These are phyloP conservation scores for Vigna angularis DNA, from an alignment of 306 rosid genomes.

Conservation along the genomic window DNA sequence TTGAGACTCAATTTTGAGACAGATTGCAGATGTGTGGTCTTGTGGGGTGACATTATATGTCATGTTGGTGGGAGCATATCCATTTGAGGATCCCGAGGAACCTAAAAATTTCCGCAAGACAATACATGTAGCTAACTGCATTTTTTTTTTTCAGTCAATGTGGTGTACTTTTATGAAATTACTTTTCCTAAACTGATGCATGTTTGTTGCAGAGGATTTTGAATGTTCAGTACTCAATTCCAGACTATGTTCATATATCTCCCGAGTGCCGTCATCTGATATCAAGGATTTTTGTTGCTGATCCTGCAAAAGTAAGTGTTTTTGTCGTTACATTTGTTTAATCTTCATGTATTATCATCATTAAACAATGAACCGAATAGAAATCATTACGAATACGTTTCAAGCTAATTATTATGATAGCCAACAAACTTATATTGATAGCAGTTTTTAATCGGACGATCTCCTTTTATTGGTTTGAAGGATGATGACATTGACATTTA, in stretches of 20 bases:
- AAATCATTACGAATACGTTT: too few relatives aligned
- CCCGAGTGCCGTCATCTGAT: conserved; percentile 85
- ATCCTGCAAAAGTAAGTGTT: conserved; percentile 73
- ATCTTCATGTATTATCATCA: too few relatives aligned
- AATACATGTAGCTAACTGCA: conserved; percentile 62
- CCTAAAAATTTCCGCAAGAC: conserved; percentile 97
- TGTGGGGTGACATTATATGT: conserved; percentile 99
- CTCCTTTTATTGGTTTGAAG: conserved; percentile 21
- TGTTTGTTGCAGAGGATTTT: conserved; percentile 79
- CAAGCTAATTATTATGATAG: too few relatives aligned
- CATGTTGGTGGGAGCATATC: conserved; percentile 98
- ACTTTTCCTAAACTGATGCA: conserved; percentile 34
- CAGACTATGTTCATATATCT: conserved; percentile 92
- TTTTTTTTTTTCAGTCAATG: background rate
- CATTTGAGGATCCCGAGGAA: conserved; percentile 95
- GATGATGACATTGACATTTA: conserved; percentile 18
- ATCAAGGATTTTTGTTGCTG: conserved; percentile 90
- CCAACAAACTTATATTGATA: too few relatives aligned
- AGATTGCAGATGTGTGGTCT: conserved; percentile 99
- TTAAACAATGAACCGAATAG: too few relatives aligned
- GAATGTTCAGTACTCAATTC: conserved; percentile 93
- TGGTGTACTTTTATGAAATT: conserved; percentile 21
- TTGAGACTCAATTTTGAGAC: conserved; percentile 39
- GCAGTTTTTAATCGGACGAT: too few relatives aligned
- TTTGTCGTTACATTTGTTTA: too few relatives aligned